Base-by-base conservation (phyloP, 192 early-diverging fungal genomes). In the Backusella tuberculispora region DNA sequence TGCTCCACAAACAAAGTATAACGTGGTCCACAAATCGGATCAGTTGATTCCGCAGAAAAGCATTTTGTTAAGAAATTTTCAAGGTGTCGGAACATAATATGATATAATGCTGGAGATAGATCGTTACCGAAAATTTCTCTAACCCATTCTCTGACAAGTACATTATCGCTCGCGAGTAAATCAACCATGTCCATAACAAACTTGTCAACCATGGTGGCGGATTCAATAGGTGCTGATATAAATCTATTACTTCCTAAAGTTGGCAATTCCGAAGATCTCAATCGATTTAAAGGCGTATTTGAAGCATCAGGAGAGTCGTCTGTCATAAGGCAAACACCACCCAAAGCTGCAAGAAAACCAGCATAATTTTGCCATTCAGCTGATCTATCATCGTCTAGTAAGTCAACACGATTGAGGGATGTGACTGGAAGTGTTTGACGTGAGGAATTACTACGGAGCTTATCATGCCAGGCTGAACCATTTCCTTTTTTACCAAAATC, bases 61-160 rank as follows among this genome's bases (percentile, higher is more conserved):
- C 75, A 93, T 37, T 80, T 80, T 0, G 73, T 79, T 15, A 91
- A 87, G 19, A 90, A 86, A 24, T 72, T 80, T 64, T 88, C 85
- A 50, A 90, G 53, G 63, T 87, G 83, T 43, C 78, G 81, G 71
- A 92, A 90, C 26, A 92, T 76, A 24, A 88, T 80, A 13, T 84
- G 85, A 73, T 92, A 95, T 44, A 95, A 70, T 6, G 85, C 80
- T 6, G 86, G 85, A 26, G 84, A 85, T n/a, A 96, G 83, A 56
- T 95, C 94, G 17, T 79, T 80, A 15, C 93, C 95, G n/a, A 96
- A 78, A n/a, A 92, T 88, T 41, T 95, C 92, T 71, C 92, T 92
- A 12, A 88, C 91, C 47, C 82, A 85, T 79, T 95, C 94, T 14
- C 95, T 84, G 17, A 95, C 86, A 66, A 90, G 79, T 6, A 90